phyloP scores from a whole-genome alignment of 1,284 basidiomycete genomes.

The Pyrrhoderma noxium region DNA sequence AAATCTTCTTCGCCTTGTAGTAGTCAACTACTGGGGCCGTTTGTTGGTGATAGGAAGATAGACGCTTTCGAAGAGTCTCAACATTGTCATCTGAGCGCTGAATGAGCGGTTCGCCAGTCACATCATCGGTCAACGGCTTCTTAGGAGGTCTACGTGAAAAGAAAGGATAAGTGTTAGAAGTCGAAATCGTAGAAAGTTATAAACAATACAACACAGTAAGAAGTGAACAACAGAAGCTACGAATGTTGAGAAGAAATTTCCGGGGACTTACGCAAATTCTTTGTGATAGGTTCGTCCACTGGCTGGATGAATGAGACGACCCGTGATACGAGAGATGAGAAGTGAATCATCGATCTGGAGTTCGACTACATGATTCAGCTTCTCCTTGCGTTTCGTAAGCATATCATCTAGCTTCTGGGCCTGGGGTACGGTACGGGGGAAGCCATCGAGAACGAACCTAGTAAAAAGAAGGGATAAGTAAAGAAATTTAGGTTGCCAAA shows the following conservation, averaged over 20 bases:
- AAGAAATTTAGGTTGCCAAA: no score
- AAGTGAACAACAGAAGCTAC: not conserved
- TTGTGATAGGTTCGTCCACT: conserved; percentile 92
- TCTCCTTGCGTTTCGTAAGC: conserved; percentile 77
- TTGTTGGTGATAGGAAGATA: conserved; percentile 83
- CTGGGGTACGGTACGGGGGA: conserved; percentile 97
- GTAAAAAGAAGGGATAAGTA: not conserved
- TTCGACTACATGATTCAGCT: conserved; percentile 87
- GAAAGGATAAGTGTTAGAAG: conserved; percentile 8
- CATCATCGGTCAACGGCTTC: conserved; percentile 89
- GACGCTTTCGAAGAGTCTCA: conserved; percentile 87
- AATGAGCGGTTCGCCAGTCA: conserved; percentile 91
- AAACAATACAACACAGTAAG: not conserved
- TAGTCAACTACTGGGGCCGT: conserved; percentile 96
- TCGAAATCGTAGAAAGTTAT: not conserved
- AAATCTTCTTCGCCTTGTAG: conserved; percentile 87
- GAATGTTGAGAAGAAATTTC: not conserved
- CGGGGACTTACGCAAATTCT: conserved; percentile 80
- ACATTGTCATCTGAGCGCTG: conserved; percentile 92
- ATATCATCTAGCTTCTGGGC: conserved; percentile 94
- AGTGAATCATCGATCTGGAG: conserved; percentile 91
- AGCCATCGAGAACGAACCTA: conserved; percentile 97
- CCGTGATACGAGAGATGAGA: conserved; percentile 95
- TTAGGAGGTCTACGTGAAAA: conserved; percentile 79
- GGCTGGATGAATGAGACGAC: conserved; percentile 86